Conservation (phyloP, 2,329 filamentous ascomycete species). For the Colletotrichum melonis region DNA sequence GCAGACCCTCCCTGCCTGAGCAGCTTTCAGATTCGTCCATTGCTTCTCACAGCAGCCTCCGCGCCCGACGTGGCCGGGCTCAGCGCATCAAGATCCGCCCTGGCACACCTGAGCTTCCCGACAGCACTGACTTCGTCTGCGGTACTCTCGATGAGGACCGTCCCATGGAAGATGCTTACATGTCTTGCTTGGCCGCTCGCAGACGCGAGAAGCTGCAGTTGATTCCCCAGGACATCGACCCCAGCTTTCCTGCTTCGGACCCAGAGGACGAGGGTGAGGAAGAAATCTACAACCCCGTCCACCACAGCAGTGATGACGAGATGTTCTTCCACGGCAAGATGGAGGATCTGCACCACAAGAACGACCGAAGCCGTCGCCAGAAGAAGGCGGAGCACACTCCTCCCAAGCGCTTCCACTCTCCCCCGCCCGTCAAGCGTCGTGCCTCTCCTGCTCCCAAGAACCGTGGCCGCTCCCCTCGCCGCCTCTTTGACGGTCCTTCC, state of each 20-base stretch:
- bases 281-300: constrained; percentile 68
- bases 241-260: constrained; percentile 95
- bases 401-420: constrained; percentile 60
- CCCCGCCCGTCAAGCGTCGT: constrained; percentile 58
- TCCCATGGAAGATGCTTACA: constrained; percentile 92
- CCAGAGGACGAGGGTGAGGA: constrained; percentile 87
- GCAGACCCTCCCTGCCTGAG: constrained; percentile 53
- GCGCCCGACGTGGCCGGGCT: constrained; percentile 45
- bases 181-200: constrained; percentile 84
- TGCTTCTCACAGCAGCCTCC: constrained; percentile 55
- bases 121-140: constrained; percentile 99
- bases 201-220: constrained; percentile 83
- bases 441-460: constrained; percentile 55
- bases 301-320: constrained; percentile 76
- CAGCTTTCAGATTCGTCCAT: constrained; percentile 72
- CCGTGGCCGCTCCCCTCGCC: constrained; percentile 66
- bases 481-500: constrained; percentile 75
- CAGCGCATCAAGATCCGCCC: constrained; percentile 69
- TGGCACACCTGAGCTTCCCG: constrained; percentile 85
- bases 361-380: constrained; percentile 59
- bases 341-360: constrained; percentile 72
- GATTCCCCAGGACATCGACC: constrained; percentile 97
- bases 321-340: constrained; percentile 79
- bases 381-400: constrained; percentile 63
- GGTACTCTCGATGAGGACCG: constrained; percentile 96